Conservation (phyloP, 2,329 filamentous ascomycete species). For the Pyrenophora tritici-repentis region DNA sequence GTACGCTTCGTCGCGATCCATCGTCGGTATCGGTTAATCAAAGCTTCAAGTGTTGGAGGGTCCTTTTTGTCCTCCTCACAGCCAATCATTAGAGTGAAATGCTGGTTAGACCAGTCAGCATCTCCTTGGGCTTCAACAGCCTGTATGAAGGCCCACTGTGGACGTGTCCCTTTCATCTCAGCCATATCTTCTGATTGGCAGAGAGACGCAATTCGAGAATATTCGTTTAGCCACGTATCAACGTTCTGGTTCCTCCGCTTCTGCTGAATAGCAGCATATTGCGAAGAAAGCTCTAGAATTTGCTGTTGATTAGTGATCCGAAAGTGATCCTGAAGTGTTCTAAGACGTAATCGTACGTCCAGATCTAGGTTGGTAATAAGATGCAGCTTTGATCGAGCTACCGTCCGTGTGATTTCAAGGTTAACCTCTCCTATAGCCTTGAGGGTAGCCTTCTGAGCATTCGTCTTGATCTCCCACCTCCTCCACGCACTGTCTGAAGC, state of each 20-base stretch:
- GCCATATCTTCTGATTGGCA: not conserved
- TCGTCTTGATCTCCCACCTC: conserved; percentile 1
- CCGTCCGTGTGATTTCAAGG: not conserved
- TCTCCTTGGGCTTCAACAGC: not conserved
- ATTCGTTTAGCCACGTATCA: not conserved
- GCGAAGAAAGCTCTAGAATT: not conserved
- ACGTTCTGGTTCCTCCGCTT: not conserved
- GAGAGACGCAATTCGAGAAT: not conserved
- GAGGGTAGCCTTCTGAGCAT: not conserved
- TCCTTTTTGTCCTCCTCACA: not conserved
- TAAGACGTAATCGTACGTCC: not conserved
- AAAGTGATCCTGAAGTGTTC: not conserved
- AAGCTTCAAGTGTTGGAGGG: not conserved
- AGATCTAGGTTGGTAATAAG: not conserved
- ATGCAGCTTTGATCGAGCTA: not conserved
- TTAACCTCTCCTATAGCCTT: conserved; percentile 3
- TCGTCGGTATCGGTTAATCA: not conserved
- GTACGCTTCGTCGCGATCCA: not conserved
- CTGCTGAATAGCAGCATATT: not conserved
- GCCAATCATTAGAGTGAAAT: not conserved
- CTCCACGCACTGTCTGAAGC: not conserved
- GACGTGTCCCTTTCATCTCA: not conserved
- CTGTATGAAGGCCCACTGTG: not conserved
- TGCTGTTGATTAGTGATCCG: not conserved
- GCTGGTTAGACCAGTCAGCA: not conserved